Conservation (phyloP, 768 basidiomycete species). For the Kwoniella heveanensis region DNA sequence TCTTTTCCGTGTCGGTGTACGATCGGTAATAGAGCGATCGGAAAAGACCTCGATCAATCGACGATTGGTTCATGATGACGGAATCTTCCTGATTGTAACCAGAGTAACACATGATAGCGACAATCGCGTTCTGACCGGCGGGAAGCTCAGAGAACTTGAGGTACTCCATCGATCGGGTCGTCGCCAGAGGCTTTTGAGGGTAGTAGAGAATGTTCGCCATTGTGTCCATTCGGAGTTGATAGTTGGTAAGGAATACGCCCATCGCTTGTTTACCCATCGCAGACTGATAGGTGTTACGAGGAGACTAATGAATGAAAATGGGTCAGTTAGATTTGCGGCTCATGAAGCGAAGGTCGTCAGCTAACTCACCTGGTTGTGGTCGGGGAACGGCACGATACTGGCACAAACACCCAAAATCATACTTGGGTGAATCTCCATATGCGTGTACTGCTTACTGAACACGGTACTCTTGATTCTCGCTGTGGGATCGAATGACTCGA, state of each 20-base stretch:
- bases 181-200: slow-evolving; percentile 97
- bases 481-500: slow-evolving; percentile 70
- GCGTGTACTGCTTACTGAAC: slow-evolving; percentile 90
- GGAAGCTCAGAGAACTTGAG: slow-evolving; percentile 97
- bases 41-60: slow-evolving; percentile 97
- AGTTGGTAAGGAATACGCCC: slow-evolving; percentile 98
- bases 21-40: slow-evolving; percentile 97
- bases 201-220: slow-evolving; percentile 99
- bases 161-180: slow-evolving; percentile 99
- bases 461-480: slow-evolving; percentile 82
- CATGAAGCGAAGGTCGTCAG: not conserved
- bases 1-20: slow-evolving; percentile 98
- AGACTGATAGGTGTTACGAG: slow-evolving; percentile 99
- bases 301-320: slow-evolving; percentile 65
- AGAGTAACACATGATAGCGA: slow-evolving; percentile 97
- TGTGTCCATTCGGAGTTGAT: slow-evolving; percentile 98
- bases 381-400: slow-evolving; percentile 98
- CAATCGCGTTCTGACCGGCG: slow-evolving; percentile 98
- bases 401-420: slow-evolving; percentile 99
- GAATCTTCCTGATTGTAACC: slow-evolving; percentile 99
- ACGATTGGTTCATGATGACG: slow-evolving; percentile 99
- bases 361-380: slow-evolving; percentile 87
- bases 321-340: not conserved
- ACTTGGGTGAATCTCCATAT: slow-evolving; percentile 98
- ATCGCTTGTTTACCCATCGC: slow-evolving; percentile 99